Conservation (phyloP, 2,329 filamentous ascomycete species). For the Paecilomyces formosus region DNA sequence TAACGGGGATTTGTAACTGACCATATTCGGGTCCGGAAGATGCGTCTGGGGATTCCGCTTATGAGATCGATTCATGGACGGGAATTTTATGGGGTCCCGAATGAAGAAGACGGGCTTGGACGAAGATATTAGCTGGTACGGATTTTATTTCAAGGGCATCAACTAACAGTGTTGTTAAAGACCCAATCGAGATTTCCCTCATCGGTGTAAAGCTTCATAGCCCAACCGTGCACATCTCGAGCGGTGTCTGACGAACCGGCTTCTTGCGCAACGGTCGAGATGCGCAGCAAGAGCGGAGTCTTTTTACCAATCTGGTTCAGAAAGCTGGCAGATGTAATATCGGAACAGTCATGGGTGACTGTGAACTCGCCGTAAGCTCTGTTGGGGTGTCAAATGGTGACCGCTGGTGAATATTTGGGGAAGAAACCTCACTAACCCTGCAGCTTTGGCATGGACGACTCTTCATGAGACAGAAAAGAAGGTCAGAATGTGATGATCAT, state of each 20-base stretch:
- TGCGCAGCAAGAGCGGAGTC: slow-evolving; percentile 39
- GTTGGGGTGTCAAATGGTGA: neutral
- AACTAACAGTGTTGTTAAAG: slow-evolving; percentile 7
- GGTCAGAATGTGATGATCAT: neutral
- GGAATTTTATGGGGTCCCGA: slow-evolving; percentile 61
- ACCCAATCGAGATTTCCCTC: slow-evolving; percentile 32
- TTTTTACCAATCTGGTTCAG: slow-evolving; percentile 49
- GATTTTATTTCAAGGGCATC: neutral
- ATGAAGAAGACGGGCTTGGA: slow-evolving; percentile 60
- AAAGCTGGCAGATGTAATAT: slow-evolving; percentile 50
- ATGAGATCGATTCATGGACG: slow-evolving; percentile 62
- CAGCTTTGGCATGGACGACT: slow-evolving; percentile 49
- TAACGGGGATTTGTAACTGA: neutral
- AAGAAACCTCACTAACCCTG: slow-evolving; percentile 18
- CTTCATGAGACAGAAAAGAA: neutral
- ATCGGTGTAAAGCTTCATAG: slow-evolving; percentile 44
- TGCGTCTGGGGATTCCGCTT: slow-evolving; percentile 47
- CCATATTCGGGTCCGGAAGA: slow-evolving; percentile 18
- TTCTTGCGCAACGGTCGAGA: slow-evolving; percentile 42
- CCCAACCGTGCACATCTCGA: slow-evolving; percentile 42
- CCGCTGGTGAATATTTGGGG: too few relatives aligned
- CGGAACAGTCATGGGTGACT: slow-evolving; percentile 51
- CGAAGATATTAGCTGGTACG: neutral
- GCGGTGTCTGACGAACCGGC: slow-evolving; percentile 41
- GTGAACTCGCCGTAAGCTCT: slow-evolving; percentile 52